Conservation (phyloP, 1,139 yeast species). For the Komagataea norvegica region DNA sequence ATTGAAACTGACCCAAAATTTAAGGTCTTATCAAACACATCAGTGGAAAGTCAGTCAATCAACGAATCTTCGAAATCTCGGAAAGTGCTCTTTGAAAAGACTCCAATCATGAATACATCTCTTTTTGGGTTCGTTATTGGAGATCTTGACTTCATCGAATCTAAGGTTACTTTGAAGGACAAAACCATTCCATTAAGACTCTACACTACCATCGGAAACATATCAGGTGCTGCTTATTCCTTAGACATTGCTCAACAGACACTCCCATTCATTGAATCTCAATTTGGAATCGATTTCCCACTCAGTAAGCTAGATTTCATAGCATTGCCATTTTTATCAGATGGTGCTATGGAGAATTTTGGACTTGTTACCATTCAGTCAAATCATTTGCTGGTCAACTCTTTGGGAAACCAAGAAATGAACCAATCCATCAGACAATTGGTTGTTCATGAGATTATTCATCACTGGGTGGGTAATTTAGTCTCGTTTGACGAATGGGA, state of each 20-base stretch:
- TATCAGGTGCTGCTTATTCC: conserved; percentile 42
- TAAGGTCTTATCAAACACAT: conserved; percentile 47
- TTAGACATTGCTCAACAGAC: conserved; percentile 41
- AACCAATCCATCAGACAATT: conserved; percentile 45
- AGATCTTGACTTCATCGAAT: conserved; percentile 50
- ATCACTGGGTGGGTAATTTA: conserved; percentile 72
- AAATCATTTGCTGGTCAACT: conserved; percentile 43
- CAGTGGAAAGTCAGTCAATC: conserved; percentile 25
- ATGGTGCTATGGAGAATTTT: conserved; percentile 80
- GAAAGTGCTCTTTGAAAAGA: conserved; percentile 40
- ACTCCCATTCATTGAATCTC: conserved; percentile 41
- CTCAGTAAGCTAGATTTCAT: conserved; percentile 59
- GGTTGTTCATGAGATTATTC: conserved; percentile 65
- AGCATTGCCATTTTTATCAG: conserved; percentile 63
- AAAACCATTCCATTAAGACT: conserved; percentile 42
- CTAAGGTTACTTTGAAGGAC: conserved; percentile 26
- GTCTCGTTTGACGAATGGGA: conserved; percentile 65
- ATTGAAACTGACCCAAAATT: conserved; percentile 42
- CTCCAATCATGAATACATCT: conserved; percentile 58
- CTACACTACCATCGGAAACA: conserved; percentile 52
- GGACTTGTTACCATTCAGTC: conserved; percentile 59
- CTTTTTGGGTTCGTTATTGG: conserved; percentile 66
- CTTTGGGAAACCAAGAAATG: conserved; percentile 26
- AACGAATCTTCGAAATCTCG: conserved; percentile 28
- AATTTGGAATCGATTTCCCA: conserved; percentile 47